A percentile compares a stretch with the other conserved stretches of the same genome.
Evolutionary conservation across 129 eudicot species (phyloP).

Genomic region (Pseudognaphalium luteoalbum): DNA sequence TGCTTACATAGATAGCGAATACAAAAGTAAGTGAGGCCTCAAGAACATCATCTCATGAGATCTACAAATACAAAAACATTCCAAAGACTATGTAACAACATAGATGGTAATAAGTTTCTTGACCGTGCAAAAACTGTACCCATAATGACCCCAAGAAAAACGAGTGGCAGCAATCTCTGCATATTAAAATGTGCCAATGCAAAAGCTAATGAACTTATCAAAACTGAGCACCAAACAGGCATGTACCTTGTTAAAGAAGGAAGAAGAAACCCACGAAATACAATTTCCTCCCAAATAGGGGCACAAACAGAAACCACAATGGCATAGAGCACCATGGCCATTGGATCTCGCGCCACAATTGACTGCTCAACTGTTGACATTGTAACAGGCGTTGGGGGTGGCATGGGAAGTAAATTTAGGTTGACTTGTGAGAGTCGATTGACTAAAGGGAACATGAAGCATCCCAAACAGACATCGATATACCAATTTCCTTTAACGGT

Average conservation of each 20-base stretch:
- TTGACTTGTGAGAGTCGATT: slow-evolving; percentile 71
- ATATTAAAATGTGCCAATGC: slow-evolving; percentile 72
- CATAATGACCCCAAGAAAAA: slow-evolving; percentile 62
- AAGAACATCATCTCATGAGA: slow-evolving; percentile 57
- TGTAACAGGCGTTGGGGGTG: slow-evolving; percentile 62
- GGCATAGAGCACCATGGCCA: slow-evolving; percentile 63
- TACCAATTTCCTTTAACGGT: slow-evolving; percentile 54
- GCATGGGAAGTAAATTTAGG: slow-evolving; percentile 50
- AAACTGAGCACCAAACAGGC: slow-evolving; percentile 71
- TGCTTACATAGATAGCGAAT: slow-evolving; percentile 17
- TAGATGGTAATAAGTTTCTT: slow-evolving; percentile 59
- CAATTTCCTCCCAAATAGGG: slow-evolving; percentile 77
- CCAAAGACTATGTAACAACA: slow-evolving; percentile 74
- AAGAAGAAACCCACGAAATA: slow-evolving; percentile 73
- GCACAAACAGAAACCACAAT: slow-evolving; percentile 70
- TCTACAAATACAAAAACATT: slow-evolving; percentile 73
- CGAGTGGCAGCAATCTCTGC: slow-evolving; percentile 67
- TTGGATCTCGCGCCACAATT: slow-evolving; percentile 66
- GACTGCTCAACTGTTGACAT: slow-evolving; percentile 72
- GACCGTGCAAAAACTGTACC: slow-evolving; percentile 64
- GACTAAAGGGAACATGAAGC: slow-evolving; percentile 71
- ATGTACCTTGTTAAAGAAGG: slow-evolving; percentile 75
- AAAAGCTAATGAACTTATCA: slow-evolving; percentile 67
- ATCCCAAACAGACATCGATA: slow-evolving; percentile 60
- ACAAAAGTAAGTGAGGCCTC: not conserved